These are phyloP conservation scores for Aspergillus sp. DNA, from an alignment of 2,329 filamentous ascomycete genomes.

Conservation along the genomic window DNA sequence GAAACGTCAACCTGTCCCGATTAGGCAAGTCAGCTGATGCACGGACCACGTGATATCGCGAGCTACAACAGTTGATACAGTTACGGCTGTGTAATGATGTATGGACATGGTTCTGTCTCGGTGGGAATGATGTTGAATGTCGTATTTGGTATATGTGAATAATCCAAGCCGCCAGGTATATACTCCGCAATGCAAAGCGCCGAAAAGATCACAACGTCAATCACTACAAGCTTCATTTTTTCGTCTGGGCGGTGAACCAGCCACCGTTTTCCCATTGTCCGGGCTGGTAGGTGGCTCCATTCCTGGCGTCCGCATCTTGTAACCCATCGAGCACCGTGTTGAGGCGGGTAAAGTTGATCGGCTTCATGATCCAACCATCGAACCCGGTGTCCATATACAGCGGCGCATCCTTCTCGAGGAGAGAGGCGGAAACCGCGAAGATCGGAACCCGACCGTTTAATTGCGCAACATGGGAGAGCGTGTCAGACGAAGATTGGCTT, in stretches of 20 bases:
- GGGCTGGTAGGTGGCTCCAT: constrained; percentile 64
- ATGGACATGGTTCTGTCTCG: too few relatives aligned
- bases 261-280: constrained; percentile 83
- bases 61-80: too few relatives aligned
- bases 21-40: neutral
- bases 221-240: neutral
- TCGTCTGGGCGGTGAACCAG: constrained; percentile 58
- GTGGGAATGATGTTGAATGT: too few relatives aligned
- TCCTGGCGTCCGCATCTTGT: constrained; percentile 56
- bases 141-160: neutral
- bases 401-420: constrained; percentile 67
- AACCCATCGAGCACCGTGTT: constrained; percentile 69
- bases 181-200: neutral
- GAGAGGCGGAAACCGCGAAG: constrained; percentile 83
- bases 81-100: too few relatives aligned
- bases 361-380: constrained; percentile 88
- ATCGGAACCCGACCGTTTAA: constrained; percentile 70
- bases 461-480: constrained; percentile 58
- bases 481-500: constrained; percentile 48
- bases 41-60: neutral
- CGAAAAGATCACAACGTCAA: neutral
- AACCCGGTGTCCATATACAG: constrained; percentile 76
- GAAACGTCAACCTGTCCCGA: neutral
- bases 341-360: constrained; percentile 76
- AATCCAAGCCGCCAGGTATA: too few relatives aligned